These are phyloP conservation scores for Annulohypoxylon stygium DNA, from an alignment of 495 filamentous ascomycete species.

Conservation along the genomic window DNA sequence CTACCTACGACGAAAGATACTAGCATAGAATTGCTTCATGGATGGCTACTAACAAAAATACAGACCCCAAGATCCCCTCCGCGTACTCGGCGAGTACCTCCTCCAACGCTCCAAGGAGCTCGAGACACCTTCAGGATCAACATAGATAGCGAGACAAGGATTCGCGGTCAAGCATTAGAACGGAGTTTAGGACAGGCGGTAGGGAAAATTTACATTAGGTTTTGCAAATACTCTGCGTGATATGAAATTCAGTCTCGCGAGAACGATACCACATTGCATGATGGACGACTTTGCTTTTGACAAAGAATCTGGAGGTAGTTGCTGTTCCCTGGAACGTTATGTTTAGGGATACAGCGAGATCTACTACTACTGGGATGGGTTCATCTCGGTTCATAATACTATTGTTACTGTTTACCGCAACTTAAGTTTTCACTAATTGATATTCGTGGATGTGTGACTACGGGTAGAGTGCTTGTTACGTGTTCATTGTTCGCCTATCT, in stretches of 20 bases:
- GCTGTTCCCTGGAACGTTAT: background rate
- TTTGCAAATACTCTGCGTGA: slow-evolving; percentile 19
- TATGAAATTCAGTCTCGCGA: slow-evolving; percentile 25
- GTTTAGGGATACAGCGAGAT: background rate
- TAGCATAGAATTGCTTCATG: too few species aligned
- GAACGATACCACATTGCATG: slow-evolving; percentile 46
- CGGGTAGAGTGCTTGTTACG: slow-evolving; percentile 16
- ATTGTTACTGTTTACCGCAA: slow-evolving; percentile 15
- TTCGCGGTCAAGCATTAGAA: slow-evolving; percentile 12
- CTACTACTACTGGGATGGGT: background rate
- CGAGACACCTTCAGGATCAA: slow-evolving; percentile 59
- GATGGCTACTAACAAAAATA: slow-evolving; percentile 35
- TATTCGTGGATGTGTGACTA: slow-evolving; percentile 27
- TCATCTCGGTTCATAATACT: slow-evolving; percentile 1
- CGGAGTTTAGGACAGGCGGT: slow-evolving; percentile 42
- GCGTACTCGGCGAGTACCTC: slow-evolving; percentile 87
- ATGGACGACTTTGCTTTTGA: slow-evolving; percentile 1
- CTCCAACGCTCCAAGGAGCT: slow-evolving; percentile 83
- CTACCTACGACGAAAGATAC: too few species aligned
- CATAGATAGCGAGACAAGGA: background rate
- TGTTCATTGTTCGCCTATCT: slow-evolving; percentile 46
- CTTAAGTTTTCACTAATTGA: slow-evolving; percentile 30
- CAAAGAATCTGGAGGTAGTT: background rate
- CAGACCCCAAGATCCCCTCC: slow-evolving; percentile 86
- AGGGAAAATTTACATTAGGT: slow-evolving; percentile 16